Evolutionary conservation across 164 flowering plant genomes (phyloP).

Genomic region (Chimonanthus praecox): DNA sequence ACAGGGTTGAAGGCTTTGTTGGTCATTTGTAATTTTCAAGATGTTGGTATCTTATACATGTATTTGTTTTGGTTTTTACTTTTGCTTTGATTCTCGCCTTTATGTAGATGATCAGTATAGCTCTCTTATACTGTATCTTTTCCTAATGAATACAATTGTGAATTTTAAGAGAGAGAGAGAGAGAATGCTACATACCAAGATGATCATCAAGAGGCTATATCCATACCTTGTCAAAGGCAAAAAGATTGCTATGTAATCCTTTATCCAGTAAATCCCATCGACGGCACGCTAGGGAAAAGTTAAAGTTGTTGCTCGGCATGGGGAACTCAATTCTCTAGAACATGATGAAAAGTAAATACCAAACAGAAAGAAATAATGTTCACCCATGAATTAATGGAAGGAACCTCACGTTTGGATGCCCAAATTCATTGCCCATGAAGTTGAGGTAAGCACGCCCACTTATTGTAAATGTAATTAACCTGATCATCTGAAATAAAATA

Average conservation of each 20-base stretch:
- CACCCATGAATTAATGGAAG: not conserved
- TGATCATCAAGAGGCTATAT: not conserved
- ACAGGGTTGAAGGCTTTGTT: too few relatives aligned
- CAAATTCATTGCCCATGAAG: slow-evolving; percentile 99
- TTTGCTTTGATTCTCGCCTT: not conserved
- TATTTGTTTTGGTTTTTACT: too few relatives aligned
- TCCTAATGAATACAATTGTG: not conserved
- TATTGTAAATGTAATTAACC: slow-evolving; percentile 74
- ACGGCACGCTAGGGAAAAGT: slow-evolving; percentile 76
- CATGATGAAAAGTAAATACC: slow-evolving; percentile 10
- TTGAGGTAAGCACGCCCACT: slow-evolving; percentile 89
- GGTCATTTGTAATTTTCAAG: not conserved
- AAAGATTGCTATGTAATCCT: slow-evolving; percentile 47
- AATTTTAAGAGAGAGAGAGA: too few relatives aligned
- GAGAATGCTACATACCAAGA: not conserved
- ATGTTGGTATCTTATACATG: not conserved
- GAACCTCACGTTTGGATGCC: slow-evolving; percentile 74
- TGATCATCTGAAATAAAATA: slow-evolving; percentile 61
- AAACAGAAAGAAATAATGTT: slow-evolving; percentile 10
- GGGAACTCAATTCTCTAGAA: slow-evolving; percentile 89
- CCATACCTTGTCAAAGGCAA: slow-evolving; percentile 74
- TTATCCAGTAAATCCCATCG: slow-evolving; percentile 61
- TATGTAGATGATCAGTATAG: not conserved
- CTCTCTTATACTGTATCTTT: not conserved
- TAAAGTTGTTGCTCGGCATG: slow-evolving; percentile 74